phyloP scores from a whole-genome alignment of 2,329 filamentous ascomycete genomes.

The Calonectria fujianensis region DNA sequence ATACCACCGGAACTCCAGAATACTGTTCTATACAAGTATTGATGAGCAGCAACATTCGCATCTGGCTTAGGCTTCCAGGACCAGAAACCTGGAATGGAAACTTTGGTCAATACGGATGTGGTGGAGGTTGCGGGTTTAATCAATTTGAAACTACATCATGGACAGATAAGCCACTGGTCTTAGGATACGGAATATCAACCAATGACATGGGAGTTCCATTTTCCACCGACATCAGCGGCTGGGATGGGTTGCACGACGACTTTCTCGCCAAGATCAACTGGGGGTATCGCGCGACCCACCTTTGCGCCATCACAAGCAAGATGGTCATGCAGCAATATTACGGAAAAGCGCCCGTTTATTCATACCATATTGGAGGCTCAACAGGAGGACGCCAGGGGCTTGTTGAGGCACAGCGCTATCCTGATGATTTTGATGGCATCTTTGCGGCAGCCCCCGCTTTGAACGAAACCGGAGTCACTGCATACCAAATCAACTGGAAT shows the following conservation, averaged over 20 bases:
- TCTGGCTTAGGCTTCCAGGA: constrained; percentile 5
- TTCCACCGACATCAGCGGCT: not conserved
- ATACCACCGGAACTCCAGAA: not conserved
- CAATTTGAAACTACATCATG: constrained; percentile 12
- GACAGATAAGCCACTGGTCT: not conserved
- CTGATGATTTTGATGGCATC: constrained; percentile 10
- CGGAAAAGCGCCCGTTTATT: not conserved
- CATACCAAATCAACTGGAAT: constrained; percentile 16
- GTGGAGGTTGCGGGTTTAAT: constrained; percentile 5
- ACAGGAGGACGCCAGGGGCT: constrained; percentile 1
- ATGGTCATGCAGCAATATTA: constrained; percentile 7
- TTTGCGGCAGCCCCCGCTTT: constrained; percentile 7
- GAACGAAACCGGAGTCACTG: constrained; percentile 6
- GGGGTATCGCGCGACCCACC: constrained; percentile 8
- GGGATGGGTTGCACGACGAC: constrained; percentile 13
- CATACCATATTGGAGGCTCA: constrained; percentile 10
- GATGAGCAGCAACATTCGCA: constrained; percentile 8
- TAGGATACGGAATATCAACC: constrained; percentile 7
- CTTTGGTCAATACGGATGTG: constrained; percentile 3
- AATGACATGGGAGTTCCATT: constrained; percentile 11
- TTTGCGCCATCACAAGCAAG: constrained; percentile 14
- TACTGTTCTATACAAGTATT: constrained; percentile 3
- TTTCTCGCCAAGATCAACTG: constrained; percentile 11
- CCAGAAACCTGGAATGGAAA: constrained; percentile 1
- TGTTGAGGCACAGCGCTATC: constrained; percentile 7